phyloP scores from a whole-genome alignment of 1,284 basidiomycete species.

The Lentinus polychrous region DNA sequence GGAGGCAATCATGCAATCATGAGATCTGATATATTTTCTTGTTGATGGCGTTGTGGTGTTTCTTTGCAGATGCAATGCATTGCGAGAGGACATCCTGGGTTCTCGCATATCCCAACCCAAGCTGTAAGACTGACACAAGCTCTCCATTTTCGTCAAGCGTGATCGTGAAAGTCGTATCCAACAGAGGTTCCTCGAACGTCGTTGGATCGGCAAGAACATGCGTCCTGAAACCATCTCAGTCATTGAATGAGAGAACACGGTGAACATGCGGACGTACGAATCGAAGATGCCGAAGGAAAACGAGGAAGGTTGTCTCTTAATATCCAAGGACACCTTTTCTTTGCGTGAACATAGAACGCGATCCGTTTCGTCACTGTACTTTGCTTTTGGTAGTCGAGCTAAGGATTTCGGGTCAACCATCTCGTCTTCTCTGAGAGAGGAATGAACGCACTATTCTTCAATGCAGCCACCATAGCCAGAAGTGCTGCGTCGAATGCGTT shows the following conservation, averaged over 20 bases:
- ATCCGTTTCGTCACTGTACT: constrained; percentile 62
- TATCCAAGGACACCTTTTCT: constrained; percentile 38
- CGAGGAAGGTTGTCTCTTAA: constrained; percentile 44
- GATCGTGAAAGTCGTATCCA: constrained; percentile 65
- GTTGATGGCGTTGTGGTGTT: constrained; percentile 17
- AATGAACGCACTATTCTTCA: constrained; percentile 68
- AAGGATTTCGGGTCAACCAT: not conserved
- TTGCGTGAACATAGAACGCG: constrained; percentile 62
- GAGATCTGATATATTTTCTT: not conserved
- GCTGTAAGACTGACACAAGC: constrained; percentile 53
- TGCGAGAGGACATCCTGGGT: constrained; percentile 31
- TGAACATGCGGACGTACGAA: constrained; percentile 39
- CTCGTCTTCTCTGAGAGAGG: not conserved
- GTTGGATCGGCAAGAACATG: constrained; percentile 79
- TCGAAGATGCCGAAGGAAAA: constrained; percentile 82
- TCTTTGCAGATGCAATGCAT: constrained; percentile 43
- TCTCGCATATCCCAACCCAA: constrained; percentile 38
- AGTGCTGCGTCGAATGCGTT: constrained; percentile 90
- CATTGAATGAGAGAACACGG: not conserved
- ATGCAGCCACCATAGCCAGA: constrained; percentile 80
- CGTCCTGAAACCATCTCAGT: constrained; percentile 31
- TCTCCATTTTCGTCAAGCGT: constrained; percentile 49
- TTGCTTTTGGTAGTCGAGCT: constrained; percentile 75
- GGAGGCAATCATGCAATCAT: too few species aligned
- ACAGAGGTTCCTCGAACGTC: constrained; percentile 83